A percentile compares a stretch with the other conserved stretches of the same genome.
phyloP scores from a whole-genome alignment of 2,329 filamentous ascomycete genomes.

The Simplicillium aogashimaense region DNA sequence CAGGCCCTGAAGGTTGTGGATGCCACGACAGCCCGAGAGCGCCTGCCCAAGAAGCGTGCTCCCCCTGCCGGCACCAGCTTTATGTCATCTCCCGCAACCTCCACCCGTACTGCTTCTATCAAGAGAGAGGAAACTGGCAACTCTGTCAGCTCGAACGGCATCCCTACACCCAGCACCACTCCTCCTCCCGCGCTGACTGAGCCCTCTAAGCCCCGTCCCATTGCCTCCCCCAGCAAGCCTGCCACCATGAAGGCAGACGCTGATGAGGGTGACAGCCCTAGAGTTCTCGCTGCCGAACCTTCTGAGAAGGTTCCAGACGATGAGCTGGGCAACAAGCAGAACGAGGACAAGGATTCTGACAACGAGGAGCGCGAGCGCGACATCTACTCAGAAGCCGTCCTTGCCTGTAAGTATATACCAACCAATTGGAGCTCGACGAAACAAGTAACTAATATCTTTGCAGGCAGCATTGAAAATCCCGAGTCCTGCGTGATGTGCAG shows the following conservation, averaged over 20 bases:
- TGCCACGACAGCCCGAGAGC: conserved; percentile 60
- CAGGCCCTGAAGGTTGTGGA: conserved; percentile 85
- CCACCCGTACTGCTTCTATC: conserved; percentile 56
- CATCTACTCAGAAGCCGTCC: conserved; percentile 88
- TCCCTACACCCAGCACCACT: conserved; percentile 60
- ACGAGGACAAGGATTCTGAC: conserved; percentile 63
- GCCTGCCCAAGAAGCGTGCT: conserved; percentile 59
- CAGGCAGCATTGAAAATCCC: conserved; percentile 86
- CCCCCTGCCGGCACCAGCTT: conserved; percentile 44
- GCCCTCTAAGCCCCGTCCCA: conserved; percentile 29
- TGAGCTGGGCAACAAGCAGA: conserved; percentile 51
- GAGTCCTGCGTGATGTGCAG: conserved; percentile 97
- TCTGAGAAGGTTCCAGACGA: conserved; percentile 53
- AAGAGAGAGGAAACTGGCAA: conserved; percentile 38
- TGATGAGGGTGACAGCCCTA: conserved; percentile 70
- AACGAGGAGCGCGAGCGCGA: conserved; percentile 73
- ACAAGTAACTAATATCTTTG: conserved; percentile 19
- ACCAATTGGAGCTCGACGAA: neutral
- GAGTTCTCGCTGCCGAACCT: conserved; percentile 66
- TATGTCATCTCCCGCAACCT: conserved; percentile 48
- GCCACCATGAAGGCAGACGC: conserved; percentile 68
- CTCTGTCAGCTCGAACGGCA: conserved; percentile 39
- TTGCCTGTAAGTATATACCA: conserved; percentile 59
- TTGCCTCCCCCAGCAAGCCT: conserved; percentile 49
- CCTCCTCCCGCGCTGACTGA: conserved; percentile 41